phyloP scores from a whole-genome alignment of 371 early-diverging fungal species.

The Umbelopsis sp. region DNA sequence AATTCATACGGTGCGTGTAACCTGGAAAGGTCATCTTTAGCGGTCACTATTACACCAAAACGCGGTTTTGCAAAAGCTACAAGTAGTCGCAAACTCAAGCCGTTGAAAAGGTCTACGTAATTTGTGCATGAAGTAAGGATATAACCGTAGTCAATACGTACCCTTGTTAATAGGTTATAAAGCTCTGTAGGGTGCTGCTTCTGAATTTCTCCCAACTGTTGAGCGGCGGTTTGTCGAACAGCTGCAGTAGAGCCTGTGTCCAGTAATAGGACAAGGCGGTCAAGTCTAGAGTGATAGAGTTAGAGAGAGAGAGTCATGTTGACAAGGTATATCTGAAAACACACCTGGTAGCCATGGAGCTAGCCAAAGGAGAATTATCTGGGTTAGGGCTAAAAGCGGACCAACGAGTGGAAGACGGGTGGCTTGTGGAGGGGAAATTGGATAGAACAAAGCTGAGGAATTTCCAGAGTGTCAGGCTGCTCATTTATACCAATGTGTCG shows the following conservation, averaged over 20 bases:
- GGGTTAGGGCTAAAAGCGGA: background rate
- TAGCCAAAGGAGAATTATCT: constrained; percentile 13
- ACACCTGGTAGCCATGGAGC: constrained; percentile 15
- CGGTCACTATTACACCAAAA: constrained; percentile 1
- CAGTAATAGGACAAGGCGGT: constrained; percentile 89
- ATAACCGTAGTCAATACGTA: constrained; percentile 32
- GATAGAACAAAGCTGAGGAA: background rate
- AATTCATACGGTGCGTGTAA: background rate
- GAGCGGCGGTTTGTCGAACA: constrained; percentile 90
- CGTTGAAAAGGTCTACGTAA: background rate
- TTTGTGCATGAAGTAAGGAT: background rate
- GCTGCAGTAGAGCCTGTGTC: constrained; percentile 92
- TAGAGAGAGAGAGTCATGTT: background rate
- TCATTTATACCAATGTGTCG: background rate
- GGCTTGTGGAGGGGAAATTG: background rate
- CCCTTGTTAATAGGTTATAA: constrained; percentile 83
- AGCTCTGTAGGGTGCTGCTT: constrained; percentile 93
- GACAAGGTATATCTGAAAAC: background rate
- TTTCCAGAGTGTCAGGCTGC: background rate
- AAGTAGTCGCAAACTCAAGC: constrained; percentile 6
- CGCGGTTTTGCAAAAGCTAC: background rate
- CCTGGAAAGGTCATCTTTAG: background rate
- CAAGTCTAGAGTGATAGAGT: constrained; percentile 64
- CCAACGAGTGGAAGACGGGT: background rate
- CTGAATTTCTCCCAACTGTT: constrained; percentile 94